A percentile compares a stretch with the other conserved stretches of the same genome.
phyloP scores from a whole-genome alignment of 148 eudicot genomes.

The Rhododendron vialii region DNA sequence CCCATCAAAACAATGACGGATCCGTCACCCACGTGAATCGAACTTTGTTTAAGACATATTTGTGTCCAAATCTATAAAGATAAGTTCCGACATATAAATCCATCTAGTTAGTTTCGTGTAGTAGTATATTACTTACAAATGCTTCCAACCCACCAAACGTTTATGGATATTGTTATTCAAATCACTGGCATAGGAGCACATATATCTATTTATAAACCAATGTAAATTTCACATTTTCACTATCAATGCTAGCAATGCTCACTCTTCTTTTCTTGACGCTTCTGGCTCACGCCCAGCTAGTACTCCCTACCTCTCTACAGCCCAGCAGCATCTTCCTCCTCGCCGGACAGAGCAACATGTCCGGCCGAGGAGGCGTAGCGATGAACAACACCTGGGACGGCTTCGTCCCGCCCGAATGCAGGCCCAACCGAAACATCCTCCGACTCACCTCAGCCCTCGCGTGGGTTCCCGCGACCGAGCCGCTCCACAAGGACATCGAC shows the following conservation, averaged over 20 bases:
- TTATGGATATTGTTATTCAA: neutral
- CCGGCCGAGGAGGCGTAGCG: slow-evolving; percentile 41
- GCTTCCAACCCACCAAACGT: neutral
- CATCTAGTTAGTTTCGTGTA: neutral
- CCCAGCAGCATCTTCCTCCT: slow-evolving; percentile 23
- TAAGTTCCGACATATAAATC: neutral
- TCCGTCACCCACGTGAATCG: too few species aligned
- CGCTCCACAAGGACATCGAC: slow-evolving; percentile 36
- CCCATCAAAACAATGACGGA: neutral
- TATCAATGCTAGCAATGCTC: neutral
- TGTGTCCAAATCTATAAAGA: neutral
- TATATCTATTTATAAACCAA: neutral
- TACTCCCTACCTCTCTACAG: neutral
- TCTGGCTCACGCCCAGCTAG: neutral
- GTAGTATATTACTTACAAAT: neutral
- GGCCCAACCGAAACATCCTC: slow-evolving; percentile 16
- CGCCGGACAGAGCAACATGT: slow-evolving; percentile 52
- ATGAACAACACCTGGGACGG: slow-evolving; percentile 27
- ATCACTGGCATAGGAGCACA: neutral
- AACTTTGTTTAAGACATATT: neutral
- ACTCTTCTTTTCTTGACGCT: neutral
- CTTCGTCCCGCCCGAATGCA: slow-evolving; percentile 16
- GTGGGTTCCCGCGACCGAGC: slow-evolving; percentile 34
- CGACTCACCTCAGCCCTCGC: slow-evolving; percentile 3
- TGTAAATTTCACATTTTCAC: neutral